Evolutionary conservation across 2,329 filamentous ascomycete genomes (phyloP).

Genomic region (Cadophora sp.): DNA sequence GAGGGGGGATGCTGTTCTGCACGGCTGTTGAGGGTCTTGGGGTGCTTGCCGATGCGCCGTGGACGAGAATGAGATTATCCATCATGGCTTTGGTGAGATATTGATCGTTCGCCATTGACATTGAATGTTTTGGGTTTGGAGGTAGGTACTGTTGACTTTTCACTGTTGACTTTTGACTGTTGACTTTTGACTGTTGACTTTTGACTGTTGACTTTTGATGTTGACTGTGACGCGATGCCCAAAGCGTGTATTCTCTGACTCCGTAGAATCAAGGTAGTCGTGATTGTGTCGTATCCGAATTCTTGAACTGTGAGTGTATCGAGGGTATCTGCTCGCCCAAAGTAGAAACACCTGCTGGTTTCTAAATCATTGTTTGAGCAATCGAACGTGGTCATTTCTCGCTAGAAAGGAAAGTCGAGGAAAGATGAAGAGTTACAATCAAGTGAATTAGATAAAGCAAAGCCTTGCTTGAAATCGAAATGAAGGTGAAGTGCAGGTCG

Average conservation of each 20-base stretch:
- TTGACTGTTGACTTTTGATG: background rate
- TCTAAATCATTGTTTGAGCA: too few relatives aligned
- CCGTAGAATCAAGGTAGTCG: background rate
- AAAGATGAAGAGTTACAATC: background rate
- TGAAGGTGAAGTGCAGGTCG: background rate
- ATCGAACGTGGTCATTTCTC: background rate
- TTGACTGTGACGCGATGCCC: background rate
- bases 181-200: too few relatives aligned
- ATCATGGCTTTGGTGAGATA: slow-evolving; percentile 3
- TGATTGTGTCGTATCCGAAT: background rate
- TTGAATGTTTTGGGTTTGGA: background rate
- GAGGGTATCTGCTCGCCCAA: background rate
- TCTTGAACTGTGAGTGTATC: background rate
- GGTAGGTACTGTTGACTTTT: too few relatives aligned
- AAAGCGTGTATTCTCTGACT: background rate
- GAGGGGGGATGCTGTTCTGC: too few relatives aligned
- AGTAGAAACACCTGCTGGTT: too few relatives aligned
- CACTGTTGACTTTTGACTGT: too few relatives aligned
- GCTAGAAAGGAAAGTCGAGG: background rate
- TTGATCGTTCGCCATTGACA: background rate
- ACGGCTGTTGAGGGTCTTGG: background rate
- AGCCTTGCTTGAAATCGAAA: background rate
- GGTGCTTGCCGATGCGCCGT: background rate
- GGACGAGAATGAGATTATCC: background rate
- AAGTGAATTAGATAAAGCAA: background rate